phyloP scores from a whole-genome alignment of 495 filamentous ascomycete species.

The Lindgomyces ingoldianus region DNA sequence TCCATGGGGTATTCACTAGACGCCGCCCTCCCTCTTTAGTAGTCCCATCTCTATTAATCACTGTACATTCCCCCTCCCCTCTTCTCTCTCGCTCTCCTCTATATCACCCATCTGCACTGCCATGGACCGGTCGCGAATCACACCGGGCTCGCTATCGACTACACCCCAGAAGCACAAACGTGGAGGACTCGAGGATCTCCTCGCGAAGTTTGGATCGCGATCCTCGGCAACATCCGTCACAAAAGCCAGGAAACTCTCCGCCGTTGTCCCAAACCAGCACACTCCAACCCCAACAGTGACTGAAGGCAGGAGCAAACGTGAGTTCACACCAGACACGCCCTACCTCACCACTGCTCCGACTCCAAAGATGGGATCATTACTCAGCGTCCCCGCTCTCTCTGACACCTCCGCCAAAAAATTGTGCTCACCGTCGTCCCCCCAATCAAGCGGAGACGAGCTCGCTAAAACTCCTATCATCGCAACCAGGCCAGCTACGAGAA shows the following conservation, averaged over 20 bases:
- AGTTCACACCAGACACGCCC: background rate
- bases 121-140: conserved; percentile 16
- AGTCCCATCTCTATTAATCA: background rate
- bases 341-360: background rate
- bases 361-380: too few relatives aligned
- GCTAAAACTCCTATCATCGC: background rate
- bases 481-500: background rate
- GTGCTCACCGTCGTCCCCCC: too few relatives aligned
- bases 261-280: background rate
- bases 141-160: conserved; percentile 5
- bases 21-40: background rate
- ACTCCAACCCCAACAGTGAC: background rate
- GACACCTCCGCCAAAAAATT: background rate
- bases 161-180: conserved; percentile 29
- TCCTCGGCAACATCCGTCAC: conserved; percentile 28
- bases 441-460: conserved; percentile 14
- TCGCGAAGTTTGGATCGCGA: conserved; percentile 24
- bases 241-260: conserved; percentile 8
- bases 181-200: conserved; percentile 15
- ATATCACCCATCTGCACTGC: background rate
- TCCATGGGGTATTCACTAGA: too few relatives aligned
- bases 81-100: background rate
- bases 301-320: background rate
- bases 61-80: background rate
- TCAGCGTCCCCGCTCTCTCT: background rate